These are phyloP conservation scores for Sporisorium scitamineum DNA, from an alignment of 1,284 basidiomycete genomes.

Conservation along the genomic window DNA sequence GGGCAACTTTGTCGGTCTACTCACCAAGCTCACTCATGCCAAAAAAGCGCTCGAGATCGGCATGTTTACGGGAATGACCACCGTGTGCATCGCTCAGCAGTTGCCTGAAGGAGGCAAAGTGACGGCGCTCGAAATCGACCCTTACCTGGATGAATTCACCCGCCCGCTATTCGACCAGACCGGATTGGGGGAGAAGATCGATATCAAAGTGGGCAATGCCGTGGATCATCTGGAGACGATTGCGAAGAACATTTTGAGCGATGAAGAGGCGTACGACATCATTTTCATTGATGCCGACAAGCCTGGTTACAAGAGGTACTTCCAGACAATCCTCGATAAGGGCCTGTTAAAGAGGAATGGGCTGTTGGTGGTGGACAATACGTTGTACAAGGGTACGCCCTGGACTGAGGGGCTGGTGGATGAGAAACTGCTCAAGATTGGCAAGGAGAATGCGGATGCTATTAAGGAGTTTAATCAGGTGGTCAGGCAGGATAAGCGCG, in stretches of 20 bases:
- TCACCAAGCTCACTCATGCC: conserved; percentile 45
- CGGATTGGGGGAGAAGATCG: conserved; percentile 60
- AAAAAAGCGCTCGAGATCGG: conserved; percentile 59
- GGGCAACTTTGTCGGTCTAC: conserved; percentile 53
- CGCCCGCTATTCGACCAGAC: conserved; percentile 62
- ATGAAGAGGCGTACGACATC: conserved; percentile 64
- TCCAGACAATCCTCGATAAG: conserved; percentile 56
- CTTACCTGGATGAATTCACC: conserved; percentile 61
- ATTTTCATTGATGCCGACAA: conserved; percentile 70
- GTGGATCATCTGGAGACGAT: conserved; percentile 52
- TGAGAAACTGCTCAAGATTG: conserved; percentile 28
- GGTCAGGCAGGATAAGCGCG: conserved; percentile 58
- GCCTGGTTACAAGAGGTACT: conserved; percentile 62
- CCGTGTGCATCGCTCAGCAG: conserved; percentile 52
- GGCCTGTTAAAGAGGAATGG: conserved; percentile 57
- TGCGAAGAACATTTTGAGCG: conserved; percentile 26
- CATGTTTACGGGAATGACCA: conserved; percentile 63
- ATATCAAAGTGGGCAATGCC: conserved; percentile 62
- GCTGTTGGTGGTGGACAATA: conserved; percentile 67
- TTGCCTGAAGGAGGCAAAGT: conserved; percentile 54
- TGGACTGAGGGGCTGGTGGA: conserved; percentile 40
- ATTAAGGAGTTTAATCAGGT: conserved; percentile 63
- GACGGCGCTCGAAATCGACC: conserved; percentile 67
- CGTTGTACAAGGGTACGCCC: conserved; percentile 64
- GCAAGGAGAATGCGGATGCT: conserved; percentile 51